phyloP scores from a whole-genome alignment of 352 stramenopile species.

The Globisporangium abappressorium region DNA sequence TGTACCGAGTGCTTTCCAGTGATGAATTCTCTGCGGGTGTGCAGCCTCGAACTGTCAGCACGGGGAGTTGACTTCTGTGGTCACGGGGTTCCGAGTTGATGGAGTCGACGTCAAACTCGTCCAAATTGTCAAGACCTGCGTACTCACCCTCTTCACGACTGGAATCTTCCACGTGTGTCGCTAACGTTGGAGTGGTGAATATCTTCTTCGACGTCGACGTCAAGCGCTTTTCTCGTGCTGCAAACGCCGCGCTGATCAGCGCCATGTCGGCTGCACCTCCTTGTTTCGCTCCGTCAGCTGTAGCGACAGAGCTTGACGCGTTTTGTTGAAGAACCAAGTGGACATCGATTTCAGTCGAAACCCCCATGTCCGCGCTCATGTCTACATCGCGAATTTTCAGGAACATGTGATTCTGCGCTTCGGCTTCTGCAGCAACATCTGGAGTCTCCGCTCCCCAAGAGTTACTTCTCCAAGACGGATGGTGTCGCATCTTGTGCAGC shows the following conservation, averaged over 20 bases:
- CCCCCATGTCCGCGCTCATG: constrained; percentile 41
- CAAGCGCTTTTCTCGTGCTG: constrained; percentile 57
- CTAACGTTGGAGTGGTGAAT: constrained; percentile 27
- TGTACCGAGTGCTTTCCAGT: constrained; percentile 77
- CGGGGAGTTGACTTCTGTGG: constrained; percentile 47
- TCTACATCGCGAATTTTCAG: constrained; percentile 72
- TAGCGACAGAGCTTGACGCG: constrained; percentile 19
- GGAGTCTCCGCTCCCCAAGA: constrained; percentile 68
- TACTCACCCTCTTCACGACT: constrained; percentile 38
- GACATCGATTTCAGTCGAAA: constrained; percentile 65
- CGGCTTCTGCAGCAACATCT: constrained; percentile 38
- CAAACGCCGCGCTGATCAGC: constrained; percentile 62
- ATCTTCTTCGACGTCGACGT: constrained; percentile 39
- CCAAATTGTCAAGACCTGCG: constrained; percentile 64
- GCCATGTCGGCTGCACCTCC: constrained; percentile 30
- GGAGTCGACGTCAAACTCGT: constrained; percentile 71
- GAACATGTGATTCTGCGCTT: constrained; percentile 67
- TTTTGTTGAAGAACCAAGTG: constrained; percentile 69
- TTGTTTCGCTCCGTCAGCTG: constrained; percentile 29
- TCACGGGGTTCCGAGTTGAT: constrained; percentile 43
- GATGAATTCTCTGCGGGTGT: constrained; percentile 81
- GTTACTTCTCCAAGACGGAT: constrained; percentile 81
- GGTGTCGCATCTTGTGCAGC: constrained; percentile 74
- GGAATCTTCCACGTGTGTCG: constrained; percentile 42
- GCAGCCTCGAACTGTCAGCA: constrained; percentile 73